These are phyloP conservation scores for Cladosporium cucumerinum DNA, from an alignment of 2,329 filamentous ascomycete genomes.

Conservation along the genomic window DNA sequence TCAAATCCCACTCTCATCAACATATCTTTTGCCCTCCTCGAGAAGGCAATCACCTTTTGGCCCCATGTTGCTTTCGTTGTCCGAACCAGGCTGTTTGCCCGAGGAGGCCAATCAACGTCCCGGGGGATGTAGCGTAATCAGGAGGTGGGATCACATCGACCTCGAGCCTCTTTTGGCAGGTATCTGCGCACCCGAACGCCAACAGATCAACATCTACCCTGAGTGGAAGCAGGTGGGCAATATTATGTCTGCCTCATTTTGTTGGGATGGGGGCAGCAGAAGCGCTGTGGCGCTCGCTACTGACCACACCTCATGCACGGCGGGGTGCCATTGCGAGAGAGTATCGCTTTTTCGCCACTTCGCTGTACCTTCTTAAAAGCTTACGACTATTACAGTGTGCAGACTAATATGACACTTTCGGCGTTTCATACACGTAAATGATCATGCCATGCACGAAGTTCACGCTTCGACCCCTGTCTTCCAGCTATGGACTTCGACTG, in stretches of 20 bases:
- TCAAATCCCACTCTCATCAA: constrained; percentile 18
- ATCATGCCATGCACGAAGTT: background rate
- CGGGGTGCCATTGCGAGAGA: background rate
- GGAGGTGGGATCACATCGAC: background rate
- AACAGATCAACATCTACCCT: background rate
- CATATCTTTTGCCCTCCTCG: background rate
- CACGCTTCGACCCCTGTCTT: background rate
- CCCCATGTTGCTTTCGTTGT: background rate
- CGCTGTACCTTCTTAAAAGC: background rate
- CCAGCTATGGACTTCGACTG: background rate
- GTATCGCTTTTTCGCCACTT: background rate
- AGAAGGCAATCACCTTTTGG: background rate
- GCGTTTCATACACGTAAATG: background rate
- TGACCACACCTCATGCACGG: background rate
- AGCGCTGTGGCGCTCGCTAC: background rate
- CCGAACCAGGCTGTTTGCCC: background rate
- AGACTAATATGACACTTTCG: background rate
- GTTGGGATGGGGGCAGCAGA: background rate
- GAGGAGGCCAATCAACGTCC: background rate
- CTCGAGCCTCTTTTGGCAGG: background rate
- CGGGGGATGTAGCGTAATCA: background rate
- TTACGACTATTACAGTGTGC: background rate
- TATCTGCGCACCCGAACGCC: background rate
- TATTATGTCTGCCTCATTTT: background rate
- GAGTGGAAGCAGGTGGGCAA: background rate